phyloP scores from a whole-genome alignment of 768 basidiomycete species.

The Suillus spraguei region DNA sequence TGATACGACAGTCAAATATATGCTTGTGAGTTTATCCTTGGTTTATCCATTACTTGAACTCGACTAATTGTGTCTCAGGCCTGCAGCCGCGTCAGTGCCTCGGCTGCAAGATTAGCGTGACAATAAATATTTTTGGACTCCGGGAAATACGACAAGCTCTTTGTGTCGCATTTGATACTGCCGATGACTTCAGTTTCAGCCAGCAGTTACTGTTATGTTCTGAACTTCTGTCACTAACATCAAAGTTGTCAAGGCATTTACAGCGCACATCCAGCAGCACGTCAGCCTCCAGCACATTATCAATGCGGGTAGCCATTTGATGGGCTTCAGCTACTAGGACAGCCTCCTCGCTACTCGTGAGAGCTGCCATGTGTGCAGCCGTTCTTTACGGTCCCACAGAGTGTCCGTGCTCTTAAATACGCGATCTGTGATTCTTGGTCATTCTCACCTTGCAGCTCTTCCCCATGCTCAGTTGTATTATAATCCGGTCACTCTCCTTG shows the following conservation, averaged over 20 bases:
- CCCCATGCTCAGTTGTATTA: conserved; percentile 16
- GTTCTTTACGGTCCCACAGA: conserved; percentile 9
- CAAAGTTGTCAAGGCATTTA: background rate
- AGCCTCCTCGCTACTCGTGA: background rate
- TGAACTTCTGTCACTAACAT: background rate
- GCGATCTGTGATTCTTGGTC: conserved; percentile 9
- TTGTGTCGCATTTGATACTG: background rate
- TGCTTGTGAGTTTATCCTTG: background rate
- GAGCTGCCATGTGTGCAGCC: background rate
- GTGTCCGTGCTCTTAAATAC: conserved; percentile 13
- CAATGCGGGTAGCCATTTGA: too few relatives aligned
- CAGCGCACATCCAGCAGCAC: background rate
- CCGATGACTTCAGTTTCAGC: background rate
- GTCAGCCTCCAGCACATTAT: too few relatives aligned
- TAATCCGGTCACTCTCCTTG: conserved; percentile 12
- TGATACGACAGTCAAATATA: background rate
- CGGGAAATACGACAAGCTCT: background rate
- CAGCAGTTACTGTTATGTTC: background rate
- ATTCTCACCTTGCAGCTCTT: conserved; percentile 15
- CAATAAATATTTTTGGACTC: background rate
- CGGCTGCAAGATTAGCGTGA: background rate
- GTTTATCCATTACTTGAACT: background rate
- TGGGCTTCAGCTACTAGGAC: background rate
- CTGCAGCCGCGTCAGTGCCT: background rate
- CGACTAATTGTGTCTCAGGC: background rate